These are phyloP conservation scores for Amanita pallidorosea DNA, from an alignment of 768 basidiomycete genomes.

Conservation along the genomic window DNA sequence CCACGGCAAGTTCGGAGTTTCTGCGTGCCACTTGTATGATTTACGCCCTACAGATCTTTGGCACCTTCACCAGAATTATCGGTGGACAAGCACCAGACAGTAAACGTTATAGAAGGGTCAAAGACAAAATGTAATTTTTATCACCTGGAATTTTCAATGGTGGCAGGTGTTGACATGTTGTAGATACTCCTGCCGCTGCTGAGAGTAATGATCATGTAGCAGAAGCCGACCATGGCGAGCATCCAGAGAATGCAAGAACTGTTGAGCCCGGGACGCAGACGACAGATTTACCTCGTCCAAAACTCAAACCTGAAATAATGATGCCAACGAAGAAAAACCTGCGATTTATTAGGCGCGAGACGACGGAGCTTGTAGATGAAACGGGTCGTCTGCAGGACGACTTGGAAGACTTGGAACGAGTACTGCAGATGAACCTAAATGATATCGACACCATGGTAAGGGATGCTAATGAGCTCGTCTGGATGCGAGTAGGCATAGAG, in stretches of 20 bases:
- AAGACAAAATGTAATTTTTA: not conserved
- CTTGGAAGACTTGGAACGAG: constrained; percentile 9
- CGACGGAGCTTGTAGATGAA: constrained; percentile 2
- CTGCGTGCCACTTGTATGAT: not conserved
- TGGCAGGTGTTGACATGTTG: not conserved
- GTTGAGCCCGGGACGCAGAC: not conserved
- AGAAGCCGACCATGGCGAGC: not conserved
- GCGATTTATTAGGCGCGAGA: constrained; percentile 4
- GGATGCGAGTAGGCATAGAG: constrained; percentile 7
- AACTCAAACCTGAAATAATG: not conserved
- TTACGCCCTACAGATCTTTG: not conserved
- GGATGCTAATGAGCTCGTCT: constrained; percentile 9
- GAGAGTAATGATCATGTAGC: not conserved
- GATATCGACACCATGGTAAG: constrained; percentile 3
- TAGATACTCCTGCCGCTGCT: not conserved
- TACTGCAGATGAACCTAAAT: constrained; percentile 8
- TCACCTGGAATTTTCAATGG: not conserved
- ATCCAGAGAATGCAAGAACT: not conserved
- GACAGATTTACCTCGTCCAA: not conserved
- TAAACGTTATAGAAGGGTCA: not conserved
- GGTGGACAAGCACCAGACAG: not conserved
- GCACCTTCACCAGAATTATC: not conserved
- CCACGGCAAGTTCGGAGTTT: not conserved
- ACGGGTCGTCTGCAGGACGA: constrained; percentile 7
- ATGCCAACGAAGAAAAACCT: not conserved